Conservation (phyloP, 176 grass and related monocot species). For the Musa beccarii region DNA sequence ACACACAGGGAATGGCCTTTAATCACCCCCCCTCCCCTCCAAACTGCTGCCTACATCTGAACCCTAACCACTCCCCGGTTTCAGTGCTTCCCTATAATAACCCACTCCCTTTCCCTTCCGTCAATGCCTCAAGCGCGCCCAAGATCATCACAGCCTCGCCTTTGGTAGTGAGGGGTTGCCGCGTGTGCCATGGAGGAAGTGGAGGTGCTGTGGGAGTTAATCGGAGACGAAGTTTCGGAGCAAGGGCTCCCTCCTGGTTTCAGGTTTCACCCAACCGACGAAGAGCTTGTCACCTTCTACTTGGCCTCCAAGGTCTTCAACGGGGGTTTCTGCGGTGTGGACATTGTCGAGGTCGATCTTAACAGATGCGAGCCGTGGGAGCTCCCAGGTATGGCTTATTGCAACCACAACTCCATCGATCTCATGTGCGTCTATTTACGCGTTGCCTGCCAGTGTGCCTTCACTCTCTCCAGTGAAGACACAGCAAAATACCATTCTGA, state of each 20-base stretch:
- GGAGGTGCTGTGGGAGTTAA: slow-evolving; percentile 64
- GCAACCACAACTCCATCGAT: neutral
- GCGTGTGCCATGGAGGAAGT: slow-evolving; percentile 35
- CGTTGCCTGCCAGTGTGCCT: neutral
- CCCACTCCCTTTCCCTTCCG: slow-evolving; percentile 11
- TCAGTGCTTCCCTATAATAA: slow-evolving; percentile 42
- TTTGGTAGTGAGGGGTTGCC: neutral
- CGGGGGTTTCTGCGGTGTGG: slow-evolving; percentile 66
- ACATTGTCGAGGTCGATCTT: slow-evolving; percentile 84
- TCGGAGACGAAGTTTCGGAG: slow-evolving; percentile 58
- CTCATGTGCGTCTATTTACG: neutral
- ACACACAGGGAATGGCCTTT: neutral
- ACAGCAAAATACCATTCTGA: too few species aligned
- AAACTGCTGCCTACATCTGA: neutral
- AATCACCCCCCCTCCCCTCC: too few species aligned
- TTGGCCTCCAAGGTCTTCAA: slow-evolving; percentile 85
- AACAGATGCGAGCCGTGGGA: slow-evolving; percentile 98
- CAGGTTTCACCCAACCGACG: slow-evolving; percentile 94
- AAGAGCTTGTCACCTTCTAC: slow-evolving; percentile 95
- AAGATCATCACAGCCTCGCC: slow-evolving; percentile 4
- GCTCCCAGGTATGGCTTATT: slow-evolving; percentile 36
- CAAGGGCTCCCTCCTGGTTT: slow-evolving; percentile 84
- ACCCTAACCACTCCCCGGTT: slow-evolving; percentile 26
- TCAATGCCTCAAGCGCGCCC: slow-evolving; percentile 21
- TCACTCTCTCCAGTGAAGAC: neutral